Evolutionary conservation across 2,329 filamentous ascomycete genomes (phyloP).

Genomic region (Alternaria gansuensis): DNA sequence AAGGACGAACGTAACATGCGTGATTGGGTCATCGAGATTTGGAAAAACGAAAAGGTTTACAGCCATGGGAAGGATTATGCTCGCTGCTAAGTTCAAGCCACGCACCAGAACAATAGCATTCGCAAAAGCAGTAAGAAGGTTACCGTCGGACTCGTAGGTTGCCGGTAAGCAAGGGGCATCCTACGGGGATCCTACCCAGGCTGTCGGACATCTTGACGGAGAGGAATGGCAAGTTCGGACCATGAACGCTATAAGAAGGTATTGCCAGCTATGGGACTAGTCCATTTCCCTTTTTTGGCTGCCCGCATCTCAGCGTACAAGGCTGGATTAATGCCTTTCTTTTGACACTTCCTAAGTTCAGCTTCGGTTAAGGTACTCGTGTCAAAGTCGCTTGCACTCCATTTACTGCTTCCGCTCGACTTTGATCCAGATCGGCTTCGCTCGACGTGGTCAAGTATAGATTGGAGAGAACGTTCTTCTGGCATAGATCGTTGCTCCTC

Average conservation of each 20-base stretch:
- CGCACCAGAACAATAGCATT: neutral
- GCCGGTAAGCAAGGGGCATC: slow-evolving; percentile 5
- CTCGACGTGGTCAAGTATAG: slow-evolving; percentile 17
- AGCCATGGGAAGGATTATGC: neutral
- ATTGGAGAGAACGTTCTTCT: slow-evolving; percentile 21
- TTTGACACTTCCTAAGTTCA: slow-evolving; percentile 56
- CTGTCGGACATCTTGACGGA: neutral
- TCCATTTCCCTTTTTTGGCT: slow-evolving; percentile 52
- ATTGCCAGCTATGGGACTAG: slow-evolving; percentile 49
- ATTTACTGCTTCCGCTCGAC: slow-evolving; percentile 41
- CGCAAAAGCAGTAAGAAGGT: slow-evolving; percentile 1
- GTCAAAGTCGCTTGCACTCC: slow-evolving; percentile 54
- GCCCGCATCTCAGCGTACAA: slow-evolving; percentile 60
- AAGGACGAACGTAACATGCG: neutral
- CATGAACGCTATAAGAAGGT: slow-evolving; percentile 39
- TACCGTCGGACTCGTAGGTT: neutral
- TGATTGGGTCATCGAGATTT: neutral
- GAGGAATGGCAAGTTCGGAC: neutral
- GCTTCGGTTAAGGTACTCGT: slow-evolving; percentile 51
- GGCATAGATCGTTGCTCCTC: slow-evolving; percentile 20
- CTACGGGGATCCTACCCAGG: neutral
- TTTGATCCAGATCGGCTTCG: slow-evolving; percentile 31
- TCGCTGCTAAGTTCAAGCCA: slow-evolving; percentile 7
- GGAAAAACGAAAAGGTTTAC: neutral
- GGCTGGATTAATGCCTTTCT: slow-evolving; percentile 59